Evolutionary conservation across 495 filamentous ascomycete species (phyloP), one percentile per base, ranked within the genome.

Genomic region (Xylaria palmicola): DNA sequence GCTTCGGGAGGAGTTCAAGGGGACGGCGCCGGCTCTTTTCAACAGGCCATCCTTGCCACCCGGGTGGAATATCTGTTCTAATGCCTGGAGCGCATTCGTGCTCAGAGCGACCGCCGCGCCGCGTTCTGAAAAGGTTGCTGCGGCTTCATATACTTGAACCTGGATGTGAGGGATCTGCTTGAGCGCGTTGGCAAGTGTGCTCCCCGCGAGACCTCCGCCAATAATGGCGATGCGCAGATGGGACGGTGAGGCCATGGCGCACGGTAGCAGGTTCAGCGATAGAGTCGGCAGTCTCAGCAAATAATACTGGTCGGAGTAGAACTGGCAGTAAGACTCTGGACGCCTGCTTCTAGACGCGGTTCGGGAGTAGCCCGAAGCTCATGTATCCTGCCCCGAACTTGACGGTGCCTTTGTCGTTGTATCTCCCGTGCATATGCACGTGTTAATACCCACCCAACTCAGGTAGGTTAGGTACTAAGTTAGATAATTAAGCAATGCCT

Each of bases 41-140:
- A 56, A 3, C 52, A 56, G 19, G 13, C n/a, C 36, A 8, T 50
- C 36, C 19, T 56, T 56, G 20, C 52, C 36, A 20, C 37, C 52
- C 6, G 10, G 32, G 12, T 32, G 29, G 43, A 51, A 29, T 6
- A 60, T 40, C 34, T 51, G 29, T 12, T 52, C 27, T 22, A 64
- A 27, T 15, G 62, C 62, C 5, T 36, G 37, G 1, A 41, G 30
- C 10, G 62, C 59, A 48, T 64, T 64, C 13, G 26, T 24, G 19
- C 63, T 53, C 8, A 70, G 48, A 3, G 52, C 63, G 43, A 70
- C 60, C 9, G 65, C 62, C n/a, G 62, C 65, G n/a, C 68, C 66
- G 13, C 63, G 54, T 41, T 70, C 68, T 9, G 62, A 63, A 51
- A 70, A 68, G 8, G 36, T 58, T 39, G 62, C 34, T 15, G 53